Base-by-base conservation (phyloP, 139 green algal genomes). In the Dunaliella sp. region DNA sequence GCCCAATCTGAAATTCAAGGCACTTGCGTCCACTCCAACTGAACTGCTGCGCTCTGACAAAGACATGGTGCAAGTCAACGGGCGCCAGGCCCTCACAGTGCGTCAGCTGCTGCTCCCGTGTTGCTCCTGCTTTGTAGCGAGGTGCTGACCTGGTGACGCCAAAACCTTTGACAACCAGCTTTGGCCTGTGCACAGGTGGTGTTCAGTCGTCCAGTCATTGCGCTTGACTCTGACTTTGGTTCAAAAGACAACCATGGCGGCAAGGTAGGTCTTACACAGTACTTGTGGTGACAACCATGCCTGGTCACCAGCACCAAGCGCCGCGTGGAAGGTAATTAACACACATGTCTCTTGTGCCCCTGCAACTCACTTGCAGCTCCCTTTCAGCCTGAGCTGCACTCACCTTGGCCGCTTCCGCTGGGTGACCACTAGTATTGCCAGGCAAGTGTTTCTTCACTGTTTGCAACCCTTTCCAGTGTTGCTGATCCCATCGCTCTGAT, bases 351-450 rank as follows among this genome's bases (percentile, higher is more conserved):
- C 48, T n/a, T n/a, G n/a, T n/a, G 48, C 48, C 48, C 1, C 16
- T 24, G 3, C 72, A 12, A 30, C 7, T 85, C 36, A 72, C 38
- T 85, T 26, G 30, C 87, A 93, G 89, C 36, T 91, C 3, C 90
- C 92, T 0, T 95, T 95, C 86, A 90, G 21, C 26, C 59, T 94
- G 34, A 83, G 58, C 0, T 93, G 91, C 77, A 25, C 31, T 59
- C 0, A 48, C 2, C 36, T 87, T 0, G 79, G 89, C 1, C 82
- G 86, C 48, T 83, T 91, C 38, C 91, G 92, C 22, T 95, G 92
- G 92, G 92, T 93, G 0, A 94, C 92, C 65, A 95, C 91, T 74
- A 91, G 86, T 84, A 93, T 95, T 73, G 88, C 89, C 31, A 84
- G 48, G 48, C 16, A 65, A 65, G 48, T 65, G 48, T 26, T 65